Evolutionary conservation across 176 grass and related monocot species (phyloP).

Genomic region (Alloteropsis semialata): DNA sequence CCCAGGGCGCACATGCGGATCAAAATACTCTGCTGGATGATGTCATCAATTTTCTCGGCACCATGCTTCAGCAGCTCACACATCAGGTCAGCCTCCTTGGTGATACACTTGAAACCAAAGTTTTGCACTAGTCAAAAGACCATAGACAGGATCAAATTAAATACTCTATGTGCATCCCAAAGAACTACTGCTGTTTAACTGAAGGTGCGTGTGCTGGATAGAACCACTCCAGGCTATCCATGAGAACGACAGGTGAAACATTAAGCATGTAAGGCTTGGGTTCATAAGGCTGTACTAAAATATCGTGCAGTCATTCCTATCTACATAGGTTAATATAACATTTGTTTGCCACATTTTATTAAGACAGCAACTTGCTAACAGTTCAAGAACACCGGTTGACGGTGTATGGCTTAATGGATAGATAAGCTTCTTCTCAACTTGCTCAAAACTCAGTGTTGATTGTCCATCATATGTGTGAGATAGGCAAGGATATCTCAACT

Average conservation of each 20-base stretch:
- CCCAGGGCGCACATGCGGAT: background rate
- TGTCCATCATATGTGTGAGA: background rate
- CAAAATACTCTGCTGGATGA: constrained; percentile 3
- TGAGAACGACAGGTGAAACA: background rate
- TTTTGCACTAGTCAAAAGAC: background rate
- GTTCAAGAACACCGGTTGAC: too few relatives aligned
- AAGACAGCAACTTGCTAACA: background rate
- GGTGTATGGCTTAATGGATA: background rate
- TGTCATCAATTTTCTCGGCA: background rate
- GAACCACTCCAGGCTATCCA: background rate
- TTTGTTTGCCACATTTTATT: background rate
- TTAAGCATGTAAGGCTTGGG: background rate
- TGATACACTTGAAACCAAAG: constrained; percentile 8
- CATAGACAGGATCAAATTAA: background rate
- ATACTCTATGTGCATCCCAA: background rate
- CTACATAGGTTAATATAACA: background rate
- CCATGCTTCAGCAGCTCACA: constrained; percentile 9
- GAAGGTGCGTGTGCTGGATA: background rate
- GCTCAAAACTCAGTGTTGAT: background rate
- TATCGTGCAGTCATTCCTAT: too few relatives aligned
- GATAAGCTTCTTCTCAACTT: background rate
- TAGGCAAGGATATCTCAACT: background rate
- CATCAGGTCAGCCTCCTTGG: constrained; percentile 5
- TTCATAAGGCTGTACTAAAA: too few relatives aligned
- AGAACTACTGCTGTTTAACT: background rate